Base-by-base conservation (phyloP, 495 filamentous ascomycete species). In the Daldinia grandis region DNA sequence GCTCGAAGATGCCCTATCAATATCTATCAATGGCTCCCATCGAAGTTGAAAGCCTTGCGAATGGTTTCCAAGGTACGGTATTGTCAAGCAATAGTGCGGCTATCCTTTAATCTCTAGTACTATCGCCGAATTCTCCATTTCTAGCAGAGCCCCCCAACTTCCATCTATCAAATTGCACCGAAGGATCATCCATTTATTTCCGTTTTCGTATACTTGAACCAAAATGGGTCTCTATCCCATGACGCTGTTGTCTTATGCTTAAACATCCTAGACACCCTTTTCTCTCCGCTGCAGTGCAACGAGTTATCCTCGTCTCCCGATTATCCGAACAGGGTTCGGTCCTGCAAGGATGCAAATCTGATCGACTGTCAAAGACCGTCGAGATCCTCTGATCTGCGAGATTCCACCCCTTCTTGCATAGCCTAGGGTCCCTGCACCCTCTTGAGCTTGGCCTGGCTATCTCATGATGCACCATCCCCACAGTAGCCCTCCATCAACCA, bases 261-360 rank as follows among this genome's bases (percentile, higher is more conserved):
- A 73, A 73, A 73, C 64, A 68, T 60, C 70, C 64, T 68, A 31
- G 61, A 73, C 70, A 73, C 70, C 70, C 70, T 68, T 73, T 73
- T 73, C 70, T 73, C 64, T 73, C 70, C 70, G 70, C 70, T 73
- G 70, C 70, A 73, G 70, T 73, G 70, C 70, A 58, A 73, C 70
- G 21, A 25, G 64, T 65, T 62, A 73, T 62, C 69, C 64, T 68
- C 70, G 70, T 68, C 70, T 73, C 70, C 70, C 70, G 70, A 68
- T 64, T 64, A 73, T 73, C 70, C 70, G 70, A 68, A 53, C 70
- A 73, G 58, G 70, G 70, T 62, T 62, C 25, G 40, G 7, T 68
- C 33, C 57, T 68, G 65, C 61, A 73, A 62, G 70, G 70, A 40
- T 65, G 60, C 62, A 68, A 73, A 73, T 65, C 65, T 73, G 70